Evolutionary conservation across 768 basidiomycete species (phyloP).

Genomic region (Mycena leptocephala): DNA sequence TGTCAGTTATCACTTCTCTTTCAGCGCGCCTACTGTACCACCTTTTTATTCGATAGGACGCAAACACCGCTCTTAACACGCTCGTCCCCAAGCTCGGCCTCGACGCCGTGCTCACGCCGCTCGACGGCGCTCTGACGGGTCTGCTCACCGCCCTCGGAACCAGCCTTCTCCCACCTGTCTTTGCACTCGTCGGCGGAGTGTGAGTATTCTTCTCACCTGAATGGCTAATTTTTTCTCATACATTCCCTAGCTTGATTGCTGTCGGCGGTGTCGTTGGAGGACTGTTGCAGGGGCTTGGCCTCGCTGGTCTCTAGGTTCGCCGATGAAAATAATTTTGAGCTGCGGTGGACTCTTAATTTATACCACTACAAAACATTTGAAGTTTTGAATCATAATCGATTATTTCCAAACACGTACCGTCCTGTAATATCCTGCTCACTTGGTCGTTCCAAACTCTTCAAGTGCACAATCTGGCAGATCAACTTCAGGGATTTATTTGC

Average conservation of each 20-base stretch:
- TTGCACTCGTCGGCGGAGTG: constrained; percentile 14
- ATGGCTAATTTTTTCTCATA: not conserved
- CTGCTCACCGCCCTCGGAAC: constrained; percentile 3
- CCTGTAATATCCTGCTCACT: no score
- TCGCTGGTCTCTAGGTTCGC: not conserved
- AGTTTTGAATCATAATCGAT: no score
- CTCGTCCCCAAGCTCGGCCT: constrained; percentile 28
- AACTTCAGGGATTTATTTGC: no score
- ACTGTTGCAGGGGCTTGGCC: not conserved
- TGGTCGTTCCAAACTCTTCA: no score
- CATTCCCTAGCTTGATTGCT: not conserved
- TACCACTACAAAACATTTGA: no score
- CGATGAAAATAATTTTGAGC: no score
- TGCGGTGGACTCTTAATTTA: no score
- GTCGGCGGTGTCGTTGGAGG: constrained; percentile 11
- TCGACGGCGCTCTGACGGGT: constrained; percentile 8
- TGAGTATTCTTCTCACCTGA: not conserved
- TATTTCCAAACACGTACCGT: no score
- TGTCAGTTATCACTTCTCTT: not conserved
- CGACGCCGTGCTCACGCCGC: not conserved
- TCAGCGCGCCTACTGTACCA: not conserved
- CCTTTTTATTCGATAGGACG: not conserved
- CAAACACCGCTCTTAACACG: constrained; percentile 20
- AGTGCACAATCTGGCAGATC: no score
- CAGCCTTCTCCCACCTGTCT: not conserved